Percentiles rank a stretch among this genome's conserved stretches.
These are phyloP conservation scores for Cryptococcus hybrid DNA, from an alignment of 1,284 basidiomycete species.

Conservation along the genomic window DNA sequence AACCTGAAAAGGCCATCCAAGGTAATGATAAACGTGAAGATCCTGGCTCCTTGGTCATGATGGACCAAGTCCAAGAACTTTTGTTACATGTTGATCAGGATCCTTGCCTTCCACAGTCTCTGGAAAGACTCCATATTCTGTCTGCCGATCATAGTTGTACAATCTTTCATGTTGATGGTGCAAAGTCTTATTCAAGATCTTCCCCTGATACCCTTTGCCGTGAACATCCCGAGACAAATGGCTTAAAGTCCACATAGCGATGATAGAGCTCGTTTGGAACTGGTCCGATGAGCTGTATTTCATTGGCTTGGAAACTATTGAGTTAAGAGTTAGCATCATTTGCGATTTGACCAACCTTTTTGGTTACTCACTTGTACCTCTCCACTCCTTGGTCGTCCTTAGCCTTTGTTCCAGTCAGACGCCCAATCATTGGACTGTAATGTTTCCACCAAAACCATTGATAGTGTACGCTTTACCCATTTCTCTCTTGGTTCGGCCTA, in stretches of 20 bases:
- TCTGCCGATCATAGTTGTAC: slow-evolving; percentile 53
- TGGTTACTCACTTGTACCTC: slow-evolving; percentile 30
- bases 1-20: slow-evolving; percentile 55
- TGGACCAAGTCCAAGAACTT: slow-evolving; percentile 54
- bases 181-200: slow-evolving; percentile 50
- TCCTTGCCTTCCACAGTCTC: slow-evolving; percentile 10
- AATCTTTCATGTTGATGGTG: slow-evolving; percentile 54
- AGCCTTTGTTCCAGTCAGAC: slow-evolving; percentile 34
- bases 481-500: slow-evolving; percentile 46
- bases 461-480: slow-evolving; percentile 52
- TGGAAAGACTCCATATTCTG: slow-evolving; percentile 47
- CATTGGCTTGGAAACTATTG: slow-evolving; percentile 54
- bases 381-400: slow-evolving; percentile 27
- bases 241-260: slow-evolving; percentile 55
- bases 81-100: slow-evolving; percentile 44
- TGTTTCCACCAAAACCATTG: slow-evolving; percentile 48
- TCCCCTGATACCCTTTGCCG: slow-evolving; percentile 38
- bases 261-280: slow-evolving; percentile 54
- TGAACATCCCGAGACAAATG: slow-evolving; percentile 54
- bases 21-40: slow-evolving; percentile 56
- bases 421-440: slow-evolving; percentile 44
- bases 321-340: neutral
- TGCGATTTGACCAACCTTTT: neutral
- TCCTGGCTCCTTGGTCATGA: slow-evolving; percentile 52
- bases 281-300: slow-evolving; percentile 55